Base-by-base conservation (phyloP, 345 rosid genomes). In the Geranium brycei region DNA sequence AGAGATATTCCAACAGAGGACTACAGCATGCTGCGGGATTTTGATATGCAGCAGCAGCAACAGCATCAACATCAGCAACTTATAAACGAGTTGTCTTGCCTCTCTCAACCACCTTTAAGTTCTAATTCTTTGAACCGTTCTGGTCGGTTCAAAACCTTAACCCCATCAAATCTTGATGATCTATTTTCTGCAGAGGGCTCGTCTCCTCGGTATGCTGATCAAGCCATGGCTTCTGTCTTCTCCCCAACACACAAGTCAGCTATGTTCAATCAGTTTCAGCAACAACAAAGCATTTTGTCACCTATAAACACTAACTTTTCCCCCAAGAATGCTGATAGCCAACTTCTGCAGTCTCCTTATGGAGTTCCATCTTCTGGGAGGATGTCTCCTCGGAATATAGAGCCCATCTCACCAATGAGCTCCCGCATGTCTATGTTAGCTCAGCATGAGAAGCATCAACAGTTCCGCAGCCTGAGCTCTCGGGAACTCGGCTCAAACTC, bases 331-430 rank as follows among this genome's bases (percentile, higher is more conserved):
- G 78, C 79, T 0, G 95, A 91, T 31, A 91, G 84, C 51, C 78
- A 91, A 55, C 67, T 91, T 11, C 69, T 85, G 69, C 82, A 76
- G 68, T 77, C 69, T 2, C 72, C 82, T 64, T 74, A 81, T 0
- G 84, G 86, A 13, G 85, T 81, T 62, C 73, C 77, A 64, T 73
- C 85, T 1, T 79, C 87, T 0, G 97, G 99, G 59, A 86, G 99
- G 74, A 88, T 87, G 91, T 95, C 97, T 35, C 97, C 97, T 4
- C 74, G 92, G 35, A 87, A 75, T 51, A 71, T 85, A 65, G 97
- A 95, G 32, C 93, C 99, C 3, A 80, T 85, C 35, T 85, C 95
- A 7, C 95, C 91, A 0, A 76, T 83, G 87, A 72, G 85, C 67
- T 76, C 91, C 65, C 79, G 87, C 13, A 78, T 83, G 28, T 82